Evolutionary conservation across 2,329 filamentous ascomycete species (phyloP).

Genomic region (Stagonosporopsis rhizophila): DNA sequence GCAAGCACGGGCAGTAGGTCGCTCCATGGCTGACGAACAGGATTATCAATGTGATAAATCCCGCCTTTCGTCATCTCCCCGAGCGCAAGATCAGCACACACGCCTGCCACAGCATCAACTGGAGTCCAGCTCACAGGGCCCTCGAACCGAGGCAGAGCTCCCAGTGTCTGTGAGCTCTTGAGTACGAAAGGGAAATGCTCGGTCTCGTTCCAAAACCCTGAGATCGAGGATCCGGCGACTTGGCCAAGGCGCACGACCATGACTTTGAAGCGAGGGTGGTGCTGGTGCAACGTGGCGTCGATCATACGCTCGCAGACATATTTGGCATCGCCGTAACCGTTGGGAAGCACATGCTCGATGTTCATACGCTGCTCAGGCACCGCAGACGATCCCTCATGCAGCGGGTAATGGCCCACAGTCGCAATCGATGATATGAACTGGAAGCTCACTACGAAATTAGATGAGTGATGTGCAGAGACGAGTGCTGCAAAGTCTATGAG

Average conservation of each 20-base stretch:
- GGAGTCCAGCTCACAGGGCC: slow-evolving; percentile 51
- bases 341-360: slow-evolving; percentile 53
- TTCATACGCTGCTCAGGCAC: slow-evolving; percentile 56
- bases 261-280: slow-evolving; percentile 53
- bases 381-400: slow-evolving; percentile 7
- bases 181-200: slow-evolving; percentile 61
- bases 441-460: slow-evolving; percentile 41
- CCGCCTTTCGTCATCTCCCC: slow-evolving; percentile 29
- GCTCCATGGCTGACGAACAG: slow-evolving; percentile 52
- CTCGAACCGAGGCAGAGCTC: slow-evolving; percentile 45
- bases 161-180: slow-evolving; percentile 58
- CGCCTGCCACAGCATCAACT: slow-evolving; percentile 52
- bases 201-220: slow-evolving; percentile 62
- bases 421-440: slow-evolving; percentile 55
- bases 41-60: slow-evolving; percentile 58
- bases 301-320: slow-evolving; percentile 60
- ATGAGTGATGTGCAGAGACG: slow-evolving; percentile 24
- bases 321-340: slow-evolving; percentile 63
- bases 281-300: slow-evolving; percentile 55
- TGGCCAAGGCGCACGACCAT: slow-evolving; percentile 59
- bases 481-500: no score
- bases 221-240: slow-evolving; percentile 59
- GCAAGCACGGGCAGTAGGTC: slow-evolving; percentile 48
- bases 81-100: slow-evolving; percentile 46
- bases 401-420: slow-evolving; percentile 45